phyloP scores from a whole-genome alignment of 1,284 basidiomycete genomes.

The Volvariella surrecta region DNA sequence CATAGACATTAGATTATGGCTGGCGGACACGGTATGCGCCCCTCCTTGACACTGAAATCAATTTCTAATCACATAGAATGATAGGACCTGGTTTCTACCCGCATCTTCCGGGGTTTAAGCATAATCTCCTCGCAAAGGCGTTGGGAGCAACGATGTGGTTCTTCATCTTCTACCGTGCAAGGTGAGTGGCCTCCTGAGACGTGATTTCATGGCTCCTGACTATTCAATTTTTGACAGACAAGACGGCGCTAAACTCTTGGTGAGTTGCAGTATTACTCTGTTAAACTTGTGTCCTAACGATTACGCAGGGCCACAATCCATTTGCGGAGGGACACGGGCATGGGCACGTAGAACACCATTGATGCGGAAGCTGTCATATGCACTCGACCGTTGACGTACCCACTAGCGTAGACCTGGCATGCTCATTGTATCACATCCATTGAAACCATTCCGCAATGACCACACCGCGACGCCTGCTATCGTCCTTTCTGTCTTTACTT shows the following conservation, averaged over 20 bases:
- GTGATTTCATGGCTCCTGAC: conserved; percentile 4
- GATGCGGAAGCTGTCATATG: no score
- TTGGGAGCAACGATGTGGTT: conserved; percentile 95
- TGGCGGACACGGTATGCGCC: conserved; percentile 23
- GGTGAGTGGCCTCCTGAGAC: conserved; percentile 46
- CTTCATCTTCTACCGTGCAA: conserved; percentile 92
- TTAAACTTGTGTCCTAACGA: conserved; percentile 12
- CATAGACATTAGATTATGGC: conserved; percentile 21
- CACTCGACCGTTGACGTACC: no score
- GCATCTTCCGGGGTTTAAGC: conserved; percentile 70
- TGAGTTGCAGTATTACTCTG: conserved; percentile 17
- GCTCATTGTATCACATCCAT: no score
- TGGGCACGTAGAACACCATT: conserved; percentile 28
- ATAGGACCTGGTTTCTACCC: conserved; percentile 74
- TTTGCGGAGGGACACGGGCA: conserved; percentile 45
- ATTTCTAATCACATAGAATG: not conserved
- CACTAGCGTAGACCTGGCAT: no score
- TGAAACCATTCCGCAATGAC: no score
- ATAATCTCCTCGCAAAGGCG: conserved; percentile 75
- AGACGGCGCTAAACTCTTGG: conserved; percentile 68
- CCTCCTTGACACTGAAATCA: conserved; percentile 2
- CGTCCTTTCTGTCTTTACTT: no score
- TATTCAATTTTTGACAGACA: conserved; percentile 32
- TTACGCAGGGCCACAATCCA: conserved; percentile 46
- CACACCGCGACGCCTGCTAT: no score